Conservation (phyloP, 805 yeast genomes). For the Metschnikowia aberdeeniae region DNA sequence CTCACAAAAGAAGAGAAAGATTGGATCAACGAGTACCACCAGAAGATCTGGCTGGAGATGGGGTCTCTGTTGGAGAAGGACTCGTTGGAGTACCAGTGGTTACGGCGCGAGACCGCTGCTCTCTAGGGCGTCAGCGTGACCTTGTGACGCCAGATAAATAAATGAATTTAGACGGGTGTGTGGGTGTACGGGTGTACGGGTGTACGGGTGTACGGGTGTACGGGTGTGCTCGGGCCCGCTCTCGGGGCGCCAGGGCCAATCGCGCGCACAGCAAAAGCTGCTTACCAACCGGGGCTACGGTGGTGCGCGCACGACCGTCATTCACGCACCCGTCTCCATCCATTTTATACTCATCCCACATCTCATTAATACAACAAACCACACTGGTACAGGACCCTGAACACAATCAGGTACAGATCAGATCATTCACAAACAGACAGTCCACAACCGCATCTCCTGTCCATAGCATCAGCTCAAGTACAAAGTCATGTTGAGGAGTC, state of each 20-base stretch:
- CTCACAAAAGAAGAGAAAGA: constrained; percentile 57
- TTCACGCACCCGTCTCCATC: background rate
- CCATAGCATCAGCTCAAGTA: too few species aligned
- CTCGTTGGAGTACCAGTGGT: constrained; percentile 44
- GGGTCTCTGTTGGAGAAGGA: constrained; percentile 33
- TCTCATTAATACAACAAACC: too few species aligned
- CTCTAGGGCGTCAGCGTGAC: background rate
- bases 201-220: too few species aligned
- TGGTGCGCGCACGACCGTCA: background rate
- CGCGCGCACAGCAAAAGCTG: constrained; percentile 6
- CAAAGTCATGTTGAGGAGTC: background rate
- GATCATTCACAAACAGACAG: too few species aligned
- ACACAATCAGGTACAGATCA: too few species aligned
- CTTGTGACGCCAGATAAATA: too few species aligned
- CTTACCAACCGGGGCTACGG: constrained; percentile 9
- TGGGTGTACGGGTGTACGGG: too few species aligned
- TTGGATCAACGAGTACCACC: constrained; percentile 70
- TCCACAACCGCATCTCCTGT: too few species aligned
- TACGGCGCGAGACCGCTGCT: constrained; percentile 44
- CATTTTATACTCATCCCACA: background rate
- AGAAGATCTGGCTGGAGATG: constrained; percentile 49
- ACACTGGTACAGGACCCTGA: too few species aligned
- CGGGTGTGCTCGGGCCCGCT: constrained; percentile 9
- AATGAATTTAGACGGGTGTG: too few species aligned
- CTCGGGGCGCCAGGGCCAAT: constrained; percentile 14